phyloP scores from a whole-genome alignment of 2,329 filamentous ascomycete species.

The Metarhizium humberi region DNA sequence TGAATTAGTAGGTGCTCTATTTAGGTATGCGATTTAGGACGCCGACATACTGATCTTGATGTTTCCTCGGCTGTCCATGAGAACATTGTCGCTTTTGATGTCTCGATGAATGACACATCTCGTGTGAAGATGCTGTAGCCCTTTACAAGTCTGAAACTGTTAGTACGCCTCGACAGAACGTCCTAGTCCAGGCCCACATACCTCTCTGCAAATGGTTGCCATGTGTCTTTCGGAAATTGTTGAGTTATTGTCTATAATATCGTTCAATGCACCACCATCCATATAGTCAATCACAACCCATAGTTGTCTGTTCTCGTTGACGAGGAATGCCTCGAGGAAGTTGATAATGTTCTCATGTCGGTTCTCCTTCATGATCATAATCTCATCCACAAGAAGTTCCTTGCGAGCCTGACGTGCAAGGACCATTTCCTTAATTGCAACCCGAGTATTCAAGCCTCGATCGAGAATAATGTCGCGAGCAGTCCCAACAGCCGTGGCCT shows the following conservation, averaged over 20 bases:
- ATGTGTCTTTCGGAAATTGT: conserved; percentile 92
- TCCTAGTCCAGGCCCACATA: conserved; percentile 30
- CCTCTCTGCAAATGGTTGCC: conserved; percentile 90
- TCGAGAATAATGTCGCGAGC: conserved; percentile 68
- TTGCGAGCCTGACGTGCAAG: conserved; percentile 90
- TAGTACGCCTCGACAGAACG: not conserved
- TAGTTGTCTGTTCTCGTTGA: conserved; percentile 86
- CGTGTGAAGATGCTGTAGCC: conserved; percentile 82
- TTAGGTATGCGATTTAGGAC: no score
- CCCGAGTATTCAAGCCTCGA: conserved; percentile 72
- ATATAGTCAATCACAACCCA: conserved; percentile 99
- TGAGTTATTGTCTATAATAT: conserved; percentile 95
- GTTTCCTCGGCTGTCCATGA: conserved; percentile 83
- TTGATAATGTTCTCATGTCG: conserved; percentile 97
- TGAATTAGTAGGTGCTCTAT: conserved; percentile 13
- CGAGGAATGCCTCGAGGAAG: conserved; percentile 89
- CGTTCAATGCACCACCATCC: conserved; percentile 92
- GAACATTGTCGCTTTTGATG: conserved; percentile 97
- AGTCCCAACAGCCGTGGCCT: conserved; percentile 70
- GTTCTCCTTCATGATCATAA: conserved; percentile 99
- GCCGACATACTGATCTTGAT: conserved; percentile 84
- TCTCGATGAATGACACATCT: conserved; percentile 97
- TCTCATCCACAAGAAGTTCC: conserved; percentile 96
- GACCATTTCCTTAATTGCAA: conserved; percentile 99
- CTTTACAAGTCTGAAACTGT: conserved; percentile 71